Base-by-base conservation (phyloP, 2,329 filamentous ascomycete species). In the Aureobasidium sp. region DNA sequence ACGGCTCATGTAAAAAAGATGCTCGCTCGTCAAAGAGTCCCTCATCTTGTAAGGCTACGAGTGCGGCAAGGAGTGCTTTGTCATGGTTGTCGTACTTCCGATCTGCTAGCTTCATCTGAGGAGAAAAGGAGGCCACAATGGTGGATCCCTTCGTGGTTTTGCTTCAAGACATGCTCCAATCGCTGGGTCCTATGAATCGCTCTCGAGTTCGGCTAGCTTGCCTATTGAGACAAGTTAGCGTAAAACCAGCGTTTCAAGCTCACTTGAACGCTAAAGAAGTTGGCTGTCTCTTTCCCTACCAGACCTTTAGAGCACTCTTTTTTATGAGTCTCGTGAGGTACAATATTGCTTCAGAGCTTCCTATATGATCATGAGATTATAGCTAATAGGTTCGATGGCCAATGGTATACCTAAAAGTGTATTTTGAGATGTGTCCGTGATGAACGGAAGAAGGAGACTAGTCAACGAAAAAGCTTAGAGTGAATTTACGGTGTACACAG, bases 381-480 rank as follows among this genome's bases (percentile, higher is more conserved):
- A 41, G 39, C 7, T 41, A n/a, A 41, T 41, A 41, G 17, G 39
- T 41, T 9, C 17, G 7, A 41, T 41, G 17, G 17, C 17, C 39
- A 9, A 41, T n/a, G 17, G 39, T 41, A 41, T 7, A 51, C 15
- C 48, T 51, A 51, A 51, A 17, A 51, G 48, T 51, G 48, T 32
- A 12, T 51, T 51, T 10, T 10, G 27, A 51, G 48, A 51, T n/a
- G 48, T 51, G 27, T 51, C 48, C 27, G 48, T 51, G 27, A 51
- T 51, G 12, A 51, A 51, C 27, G 12, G 27, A 51, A 51, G 48
- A 51, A 51, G 48, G 48, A 51, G 48, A 51, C 48, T 51, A 36
- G 9, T 51, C 27, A 34, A 51, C 48, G 27, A 51, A 51, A 51
- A 51, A 51, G 48, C 48, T 51, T 51, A 51, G 6, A 51, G 27